Base-by-base conservation (phyloP, 192 early-diverging fungal genomes). In the Umbelopsis sp. region DNA sequence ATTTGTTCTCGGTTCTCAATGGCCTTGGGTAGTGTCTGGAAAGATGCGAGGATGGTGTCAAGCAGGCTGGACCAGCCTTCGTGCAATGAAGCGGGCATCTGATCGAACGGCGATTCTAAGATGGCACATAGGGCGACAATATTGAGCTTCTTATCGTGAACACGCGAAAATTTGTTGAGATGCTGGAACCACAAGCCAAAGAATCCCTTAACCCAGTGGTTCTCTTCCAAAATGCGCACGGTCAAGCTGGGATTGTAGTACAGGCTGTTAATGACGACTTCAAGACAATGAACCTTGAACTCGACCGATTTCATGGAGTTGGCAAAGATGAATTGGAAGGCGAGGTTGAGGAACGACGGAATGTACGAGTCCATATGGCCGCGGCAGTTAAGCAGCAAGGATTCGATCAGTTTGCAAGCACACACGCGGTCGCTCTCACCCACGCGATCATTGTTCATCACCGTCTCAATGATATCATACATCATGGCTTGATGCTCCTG, bases 71-170 rank as follows among this genome's bases (percentile, higher is more conserved):
- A 70, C 90, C 94, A 92, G 4, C 88, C 92, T 55, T 72, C 74
- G 69, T 90, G 90, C 44, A 98, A 75, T 3, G 89, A 72, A 0
- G 82, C 49, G 9, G 96, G 96, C 9, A 98, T 71, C 75, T 93
- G 86, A 1, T 86, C 85, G 15, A 82, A 70, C 7, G 94, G 92
- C 8, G 94, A 72, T 23, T 83, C 82, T 47, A 98, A 71, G 10
- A 98, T 70, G 0, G 92, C 73, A 68, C 88, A 90, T 15, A 98
- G 78, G 0, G 93, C 83, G 23, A 95, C 70, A 45, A 98, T 91
- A 4, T 85, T 83, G 30, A 98, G 87, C 82, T 94, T 95, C 85
- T 96, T 97, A 82, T 98, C 96, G 80, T 95, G 92, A 11, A 98
- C 96, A 51, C 96, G 73, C 46, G 81, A 74, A 70, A 98, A 93